Conservation (phyloP, 176 grass and related monocot genomes). For the Canna indica region DNA sequence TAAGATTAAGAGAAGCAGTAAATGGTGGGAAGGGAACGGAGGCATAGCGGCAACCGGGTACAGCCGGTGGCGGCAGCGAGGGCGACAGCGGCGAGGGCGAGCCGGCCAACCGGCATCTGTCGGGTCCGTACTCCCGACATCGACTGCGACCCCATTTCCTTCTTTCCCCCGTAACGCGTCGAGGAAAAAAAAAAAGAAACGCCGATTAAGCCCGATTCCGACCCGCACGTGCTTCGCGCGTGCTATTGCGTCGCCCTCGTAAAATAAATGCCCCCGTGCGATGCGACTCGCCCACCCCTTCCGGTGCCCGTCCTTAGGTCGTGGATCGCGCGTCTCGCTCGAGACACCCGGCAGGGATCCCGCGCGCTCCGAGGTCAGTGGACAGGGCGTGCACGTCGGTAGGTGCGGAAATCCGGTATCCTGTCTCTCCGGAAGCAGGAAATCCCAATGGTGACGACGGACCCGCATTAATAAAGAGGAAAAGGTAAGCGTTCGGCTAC, state of each 20-base stretch:
- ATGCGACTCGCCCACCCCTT: not conserved
- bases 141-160: not conserved
- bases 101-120: conserved; percentile 8
- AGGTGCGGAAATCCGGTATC: not conserved
- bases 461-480: not conserved
- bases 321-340: not conserved
- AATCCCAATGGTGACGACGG: not conserved
- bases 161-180: not conserved
- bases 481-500: not conserved
- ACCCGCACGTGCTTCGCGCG: not conserved
- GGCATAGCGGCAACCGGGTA: conserved; percentile 6
- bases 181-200: not conserved
- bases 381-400: not conserved
- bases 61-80: not conserved
- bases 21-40: not conserved
- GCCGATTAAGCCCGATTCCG: not conserved
- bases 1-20: not conserved
- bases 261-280: not conserved
- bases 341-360: not conserved
- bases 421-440: not conserved
- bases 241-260: not conserved
- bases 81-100: not conserved
- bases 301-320: not conserved
- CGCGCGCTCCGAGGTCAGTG: not conserved
- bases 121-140: conserved; percentile 5